Evolutionary conservation across 352 stramenopile species (phyloP).

Genomic region (Hyaloperonospora brassicae): DNA sequence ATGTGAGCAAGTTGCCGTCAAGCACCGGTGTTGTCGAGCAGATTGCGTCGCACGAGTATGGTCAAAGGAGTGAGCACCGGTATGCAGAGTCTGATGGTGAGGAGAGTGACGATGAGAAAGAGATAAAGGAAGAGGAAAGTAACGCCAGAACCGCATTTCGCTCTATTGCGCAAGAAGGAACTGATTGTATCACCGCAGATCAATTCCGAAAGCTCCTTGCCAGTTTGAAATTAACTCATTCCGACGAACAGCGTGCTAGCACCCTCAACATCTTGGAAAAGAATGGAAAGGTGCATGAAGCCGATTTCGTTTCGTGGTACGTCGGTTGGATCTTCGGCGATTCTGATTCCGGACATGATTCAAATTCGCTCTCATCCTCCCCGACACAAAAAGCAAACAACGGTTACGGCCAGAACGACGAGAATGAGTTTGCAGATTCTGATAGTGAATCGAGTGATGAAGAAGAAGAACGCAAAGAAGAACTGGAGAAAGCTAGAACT

Average conservation of each 20-base stretch:
- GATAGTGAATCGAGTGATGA: conserved; percentile 51
- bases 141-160: conserved; percentile 32
- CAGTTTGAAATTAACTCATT: conserved; percentile 36
- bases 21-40: background rate
- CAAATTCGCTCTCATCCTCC: background rate
- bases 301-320: conserved; percentile 47
- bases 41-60: conserved; percentile 26
- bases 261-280: conserved; percentile 27
- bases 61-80: conserved; percentile 43
- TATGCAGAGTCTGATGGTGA: conserved; percentile 38
- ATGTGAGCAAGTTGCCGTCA: background rate
- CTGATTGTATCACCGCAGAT: conserved; percentile 19
- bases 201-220: conserved; percentile 45
- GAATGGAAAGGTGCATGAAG: conserved; percentile 32
- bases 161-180: conserved; percentile 19
- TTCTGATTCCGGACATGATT: conserved; percentile 22
- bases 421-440: conserved; percentile 49
- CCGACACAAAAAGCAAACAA: conserved; percentile 7
- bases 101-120: conserved; percentile 43
- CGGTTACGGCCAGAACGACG: conserved; percentile 53
- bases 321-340: conserved; percentile 44
- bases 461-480: conserved; percentile 57
- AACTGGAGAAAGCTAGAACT: conserved; percentile 38
- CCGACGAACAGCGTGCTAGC: conserved; percentile 32
- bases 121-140: conserved; percentile 44